Evolutionary conservation across 306 rosid species (phyloP), one percentile per base, ranked within the genome.

Genomic region (Sicyos edulis): DNA sequence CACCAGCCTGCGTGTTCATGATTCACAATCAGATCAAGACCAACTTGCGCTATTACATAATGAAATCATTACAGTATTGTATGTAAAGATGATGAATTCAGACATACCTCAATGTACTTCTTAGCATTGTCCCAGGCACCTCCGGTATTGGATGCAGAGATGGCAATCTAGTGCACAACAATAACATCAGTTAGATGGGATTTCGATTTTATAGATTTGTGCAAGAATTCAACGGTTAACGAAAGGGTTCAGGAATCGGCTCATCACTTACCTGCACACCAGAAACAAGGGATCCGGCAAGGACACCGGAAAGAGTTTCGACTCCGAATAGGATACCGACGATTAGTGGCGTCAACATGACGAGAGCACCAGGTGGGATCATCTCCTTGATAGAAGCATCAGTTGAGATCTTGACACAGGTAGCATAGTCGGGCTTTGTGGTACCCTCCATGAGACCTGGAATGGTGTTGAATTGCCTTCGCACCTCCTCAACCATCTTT

Each of bases 91-190:
- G 50, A 58, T 32, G 9, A 15, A 21, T n/a, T n/a, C 32, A 0
- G 6, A 55, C 65, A 70, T 75, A 87, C 99, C 99, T 95, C 97
- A 13, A 95, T 95, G 72, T 91, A 95, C 75, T 95, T 95, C 86
- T 89, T 95, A 80, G 96, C 99, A 47, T 91, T 95, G 73, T 95
- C 99, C 97, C 99, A 95, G 53, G 99, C 99, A 79, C 99, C 99
- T 56, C 99, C 96, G 4, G 99, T 91, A 95, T 95, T 95, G 76
- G 99, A 95, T 55, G 99, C 97, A 68, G 99, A 91, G 80, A 95
- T 95, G 7, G 99, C 97, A 72, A 95, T 74, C 99, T 95, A 79
- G 40, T 34, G 12, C 3, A 12, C 6, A 6, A 52, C 21, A 17
- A 11, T 37, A 54, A 52, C 58, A 62, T 70, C 26, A 61, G 81